Conservation (phyloP, 2,329 filamentous ascomycete species). For the Zymoseptoria brevis region DNA sequence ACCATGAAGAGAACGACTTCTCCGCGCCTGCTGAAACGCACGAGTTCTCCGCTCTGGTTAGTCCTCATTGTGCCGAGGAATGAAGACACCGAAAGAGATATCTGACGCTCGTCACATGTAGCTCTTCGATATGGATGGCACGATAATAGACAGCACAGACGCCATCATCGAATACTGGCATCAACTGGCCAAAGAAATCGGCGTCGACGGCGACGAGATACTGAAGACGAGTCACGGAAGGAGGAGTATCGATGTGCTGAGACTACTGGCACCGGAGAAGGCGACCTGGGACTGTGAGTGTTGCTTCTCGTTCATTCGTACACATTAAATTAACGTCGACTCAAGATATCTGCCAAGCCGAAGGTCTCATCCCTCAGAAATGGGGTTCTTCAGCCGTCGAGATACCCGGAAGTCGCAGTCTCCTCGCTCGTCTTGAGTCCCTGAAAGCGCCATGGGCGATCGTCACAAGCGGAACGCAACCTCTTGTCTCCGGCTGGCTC, state of each 20-base stretch:
- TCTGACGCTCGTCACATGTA: background rate
- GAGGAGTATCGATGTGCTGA: slow-evolving; percentile 77
- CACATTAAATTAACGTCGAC: background rate
- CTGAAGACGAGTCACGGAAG: slow-evolving; percentile 86
- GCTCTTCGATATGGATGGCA: slow-evolving; percentile 73
- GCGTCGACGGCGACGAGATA: slow-evolving; percentile 70
- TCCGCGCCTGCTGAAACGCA: slow-evolving; percentile 35
- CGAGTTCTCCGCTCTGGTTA: slow-evolving; percentile 37
- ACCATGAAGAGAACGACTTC: slow-evolving; percentile 30
- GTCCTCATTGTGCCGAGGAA: background rate
- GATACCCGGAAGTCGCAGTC: slow-evolving; percentile 68
- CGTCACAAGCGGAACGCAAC: slow-evolving; percentile 47
- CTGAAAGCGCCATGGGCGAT: slow-evolving; percentile 72
- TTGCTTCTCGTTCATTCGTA: background rate
- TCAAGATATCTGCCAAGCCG: slow-evolving; percentile 69
- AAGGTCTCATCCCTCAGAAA: slow-evolving; percentile 66
- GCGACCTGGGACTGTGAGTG: slow-evolving; percentile 73
- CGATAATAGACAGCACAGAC: slow-evolving; percentile 71
- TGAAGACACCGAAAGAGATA: background rate
- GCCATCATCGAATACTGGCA: slow-evolving; percentile 75
- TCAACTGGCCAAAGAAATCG: slow-evolving; percentile 70
- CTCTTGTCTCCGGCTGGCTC: slow-evolving; percentile 44
- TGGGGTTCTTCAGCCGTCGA: slow-evolving; percentile 74
- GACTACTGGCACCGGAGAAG: slow-evolving; percentile 69
- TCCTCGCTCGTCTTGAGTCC: slow-evolving; percentile 20